Percentiles rank a stretch among this genome's conserved stretches.
Conservation (phyloP, 1,284 basidiomycete species). For the Pisolithus thermaeus region DNA sequence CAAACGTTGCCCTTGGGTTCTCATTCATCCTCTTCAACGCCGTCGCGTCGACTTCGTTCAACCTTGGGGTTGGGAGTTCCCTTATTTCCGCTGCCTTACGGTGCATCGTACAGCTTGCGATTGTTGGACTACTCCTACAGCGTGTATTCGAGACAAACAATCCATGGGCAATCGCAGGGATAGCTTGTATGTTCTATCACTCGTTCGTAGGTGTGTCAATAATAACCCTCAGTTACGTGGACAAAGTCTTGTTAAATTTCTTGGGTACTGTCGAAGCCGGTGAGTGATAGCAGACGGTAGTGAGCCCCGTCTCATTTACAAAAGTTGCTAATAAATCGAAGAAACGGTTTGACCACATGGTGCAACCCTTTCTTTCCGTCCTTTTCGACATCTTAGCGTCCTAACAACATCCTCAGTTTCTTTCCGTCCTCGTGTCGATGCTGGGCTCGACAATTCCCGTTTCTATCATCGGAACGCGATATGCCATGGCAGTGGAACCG, state of each 20-base stretch:
- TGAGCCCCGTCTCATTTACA: neutral
- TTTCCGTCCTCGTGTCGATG: conserved; percentile 63
- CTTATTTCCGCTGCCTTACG: conserved; percentile 65
- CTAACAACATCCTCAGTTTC: conserved; percentile 46
- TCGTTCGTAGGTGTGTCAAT: neutral
- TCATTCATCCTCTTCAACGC: conserved; percentile 66
- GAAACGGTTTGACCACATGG: conserved; percentile 71
- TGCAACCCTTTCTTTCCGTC: conserved; percentile 20
- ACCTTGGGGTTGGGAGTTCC: conserved; percentile 64
- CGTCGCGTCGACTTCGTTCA: conserved; percentile 54
- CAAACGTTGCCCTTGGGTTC: conserved; percentile 69
- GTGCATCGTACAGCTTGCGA: conserved; percentile 71
- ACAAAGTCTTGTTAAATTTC: conserved; percentile 58
- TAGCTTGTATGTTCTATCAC: conserved; percentile 49
- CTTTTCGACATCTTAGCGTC: neutral
- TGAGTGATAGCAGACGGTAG: conserved; percentile 23
- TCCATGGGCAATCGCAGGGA: conserved; percentile 67
- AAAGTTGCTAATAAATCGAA: conserved; percentile 67
- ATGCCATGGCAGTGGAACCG: conserved; percentile 68
- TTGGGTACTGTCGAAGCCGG: conserved; percentile 68
- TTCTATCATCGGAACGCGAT: conserved; percentile 70
- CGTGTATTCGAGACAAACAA: conserved; percentile 71
- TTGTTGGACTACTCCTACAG: conserved; percentile 67
- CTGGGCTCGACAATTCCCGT: conserved; percentile 74
- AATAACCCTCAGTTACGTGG: no score